phyloP scores from a whole-genome alignment of 768 basidiomycete genomes.

The Piloderma croceum region DNA sequence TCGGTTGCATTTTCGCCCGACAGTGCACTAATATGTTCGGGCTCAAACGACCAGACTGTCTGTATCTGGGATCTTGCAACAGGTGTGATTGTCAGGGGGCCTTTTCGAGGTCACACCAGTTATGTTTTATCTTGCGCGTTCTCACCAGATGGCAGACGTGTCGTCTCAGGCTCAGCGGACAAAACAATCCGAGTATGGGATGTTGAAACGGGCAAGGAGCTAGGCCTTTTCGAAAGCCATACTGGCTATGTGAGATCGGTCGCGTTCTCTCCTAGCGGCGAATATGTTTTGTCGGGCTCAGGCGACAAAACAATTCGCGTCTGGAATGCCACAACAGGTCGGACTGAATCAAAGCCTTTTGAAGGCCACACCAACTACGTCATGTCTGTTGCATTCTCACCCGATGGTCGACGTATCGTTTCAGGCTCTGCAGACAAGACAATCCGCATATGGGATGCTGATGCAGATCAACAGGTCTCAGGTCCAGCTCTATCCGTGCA shows the following conservation, averaged over 20 bases:
- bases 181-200: conserved; percentile 3
- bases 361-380: conserved; percentile 1
- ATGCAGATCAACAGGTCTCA: too few species aligned
- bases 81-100: background rate
- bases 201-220: background rate
- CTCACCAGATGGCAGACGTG: conserved; percentile 2
- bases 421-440: conserved; percentile 33
- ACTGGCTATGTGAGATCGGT: conserved; percentile 2
- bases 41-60: conserved; percentile 8
- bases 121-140: background rate
- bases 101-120: background rate
- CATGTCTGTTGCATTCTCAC: conserved; percentile 26
- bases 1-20: conserved; percentile 10
- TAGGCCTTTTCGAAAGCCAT: background rate
- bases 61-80: conserved; percentile 6
- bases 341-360: background rate
- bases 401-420: conserved; percentile 36
- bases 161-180: conserved; percentile 1
- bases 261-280: conserved; percentile 10
- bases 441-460: conserved; percentile 13
- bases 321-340: conserved; percentile 7
- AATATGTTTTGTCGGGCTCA: conserved; percentile 14
- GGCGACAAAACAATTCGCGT: conserved; percentile 8
- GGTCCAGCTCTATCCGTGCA: too few species aligned
- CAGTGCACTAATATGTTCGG: conserved; percentile 6